phyloP scores from a whole-genome alignment of 2,329 filamentous ascomycete species.

The Hypoxylon rubiginosum region DNA sequence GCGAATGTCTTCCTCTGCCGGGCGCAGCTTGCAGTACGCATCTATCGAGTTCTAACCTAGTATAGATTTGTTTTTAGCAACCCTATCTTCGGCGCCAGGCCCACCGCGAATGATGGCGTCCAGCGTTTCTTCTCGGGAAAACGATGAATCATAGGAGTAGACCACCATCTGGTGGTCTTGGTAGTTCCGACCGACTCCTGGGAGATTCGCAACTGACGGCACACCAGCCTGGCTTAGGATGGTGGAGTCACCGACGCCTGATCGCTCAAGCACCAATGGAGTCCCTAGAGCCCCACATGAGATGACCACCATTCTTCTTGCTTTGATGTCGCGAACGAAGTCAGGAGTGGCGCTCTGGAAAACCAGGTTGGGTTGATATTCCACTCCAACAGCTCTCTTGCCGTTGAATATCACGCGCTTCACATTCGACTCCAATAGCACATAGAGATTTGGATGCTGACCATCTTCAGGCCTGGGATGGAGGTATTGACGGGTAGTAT shows the following conservation, averaged over 20 bases:
- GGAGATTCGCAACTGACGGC: conserved; percentile 55
- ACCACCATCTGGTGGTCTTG: conserved; percentile 64
- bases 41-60: conserved; percentile 45
- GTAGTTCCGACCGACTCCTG: conserved; percentile 62
- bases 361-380: conserved; percentile 21
- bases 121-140: conserved; percentile 32
- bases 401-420: conserved; percentile 32
- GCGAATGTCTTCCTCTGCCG: conserved; percentile 37
- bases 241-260: conserved; percentile 61
- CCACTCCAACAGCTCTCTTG: conserved; percentile 33
- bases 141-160: conserved; percentile 58
- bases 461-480: conserved; percentile 62
- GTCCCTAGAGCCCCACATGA: conserved; percentile 57
- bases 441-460: conserved; percentile 64
- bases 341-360: conserved; percentile 5
- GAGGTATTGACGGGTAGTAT: conserved; percentile 60
- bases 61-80: conserved; percentile 31
- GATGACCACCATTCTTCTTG: conserved; percentile 62
- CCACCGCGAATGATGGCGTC: conserved; percentile 28
- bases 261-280: conserved; percentile 64
- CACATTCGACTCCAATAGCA: conserved; percentile 66
- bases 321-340: conserved; percentile 51
- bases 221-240: conserved; percentile 56
- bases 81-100: conserved; percentile 41
- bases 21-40: conserved; percentile 39